These are phyloP conservation scores for Sporothrix curviconia DNA, from an alignment of 2,329 filamentous ascomycete genomes.

Conservation along the genomic window DNA sequence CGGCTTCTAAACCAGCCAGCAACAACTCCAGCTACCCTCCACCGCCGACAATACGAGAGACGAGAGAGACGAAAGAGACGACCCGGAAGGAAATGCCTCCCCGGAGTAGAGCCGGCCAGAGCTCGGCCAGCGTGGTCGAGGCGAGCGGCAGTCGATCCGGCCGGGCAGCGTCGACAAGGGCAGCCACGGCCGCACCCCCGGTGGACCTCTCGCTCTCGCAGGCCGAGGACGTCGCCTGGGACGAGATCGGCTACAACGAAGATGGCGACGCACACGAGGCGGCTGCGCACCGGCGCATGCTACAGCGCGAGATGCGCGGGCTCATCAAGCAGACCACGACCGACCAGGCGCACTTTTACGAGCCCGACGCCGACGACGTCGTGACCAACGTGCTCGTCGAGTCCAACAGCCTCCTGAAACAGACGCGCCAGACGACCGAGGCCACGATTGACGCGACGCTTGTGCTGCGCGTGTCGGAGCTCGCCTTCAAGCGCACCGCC, in stretches of 20 bases:
- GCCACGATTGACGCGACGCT: slow-evolving; percentile 86
- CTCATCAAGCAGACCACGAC: slow-evolving; percentile 52
- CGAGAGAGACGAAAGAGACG: too few relatives aligned
- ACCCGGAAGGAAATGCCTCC: too few relatives aligned
- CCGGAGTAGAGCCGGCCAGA: too few relatives aligned
- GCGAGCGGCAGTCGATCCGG: too few relatives aligned
- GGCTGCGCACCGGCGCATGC: slow-evolving; percentile 60
- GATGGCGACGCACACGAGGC: slow-evolving; percentile 80
- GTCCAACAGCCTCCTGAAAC: slow-evolving; percentile 58
- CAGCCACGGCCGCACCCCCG: not conserved
- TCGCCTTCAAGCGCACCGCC: slow-evolving; percentile 71
- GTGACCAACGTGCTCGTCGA: slow-evolving; percentile 59
- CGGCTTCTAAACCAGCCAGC: too few relatives aligned
- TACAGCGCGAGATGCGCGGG: slow-evolving; percentile 40
- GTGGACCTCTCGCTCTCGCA: slow-evolving; percentile 23
- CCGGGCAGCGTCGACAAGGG: too few relatives aligned
- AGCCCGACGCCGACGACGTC: slow-evolving; percentile 54
- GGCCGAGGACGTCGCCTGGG: slow-evolving; percentile 15
- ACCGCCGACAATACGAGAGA: too few relatives aligned
- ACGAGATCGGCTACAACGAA: slow-evolving; percentile 31
- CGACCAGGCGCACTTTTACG: slow-evolving; percentile 63
- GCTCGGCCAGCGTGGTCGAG: too few relatives aligned
- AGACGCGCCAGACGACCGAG: slow-evolving; percentile 81
- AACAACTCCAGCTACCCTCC: too few relatives aligned
- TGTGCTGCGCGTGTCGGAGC: slow-evolving; percentile 71